A percentile compares a stretch with the other conserved stretches of the same genome.
phyloP scores from a whole-genome alignment of 768 basidiomycete genomes.

The Tubosaeta sp. region DNA sequence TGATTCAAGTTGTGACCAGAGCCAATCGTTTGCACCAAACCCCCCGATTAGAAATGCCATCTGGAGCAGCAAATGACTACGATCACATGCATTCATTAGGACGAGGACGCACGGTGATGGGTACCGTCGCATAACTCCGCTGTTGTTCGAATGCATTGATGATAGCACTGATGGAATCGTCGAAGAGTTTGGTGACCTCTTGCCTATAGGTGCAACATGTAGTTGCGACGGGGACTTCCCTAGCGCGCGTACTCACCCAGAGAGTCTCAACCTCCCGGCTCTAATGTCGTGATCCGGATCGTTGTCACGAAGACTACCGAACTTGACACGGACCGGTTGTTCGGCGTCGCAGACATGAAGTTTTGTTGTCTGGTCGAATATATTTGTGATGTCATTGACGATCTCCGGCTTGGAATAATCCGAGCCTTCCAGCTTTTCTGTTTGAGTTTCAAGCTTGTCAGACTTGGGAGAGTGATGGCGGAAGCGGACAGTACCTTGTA shows the following conservation, averaged over 20 bases:
- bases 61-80: not conserved
- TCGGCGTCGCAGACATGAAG: constrained; percentile 32
- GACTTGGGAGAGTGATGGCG: not conserved
- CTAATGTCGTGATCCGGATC: constrained; percentile 30
- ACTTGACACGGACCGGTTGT: constrained; percentile 34
- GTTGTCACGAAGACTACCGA: constrained; percentile 33
- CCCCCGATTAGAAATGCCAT: constrained; percentile 46
- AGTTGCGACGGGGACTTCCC: no score
- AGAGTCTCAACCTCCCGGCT: constrained; percentile 32
- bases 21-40: constrained; percentile 43
- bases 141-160: constrained; percentile 31
- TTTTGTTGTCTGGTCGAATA: constrained; percentile 36
- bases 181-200: constrained; percentile 38
- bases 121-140: constrained; percentile 12
- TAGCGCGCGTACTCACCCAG: constrained; percentile 18
- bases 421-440: constrained; percentile 27
- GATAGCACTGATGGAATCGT: constrained; percentile 35
- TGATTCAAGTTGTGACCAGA: constrained; percentile 37
- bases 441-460: no score
- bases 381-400: constrained; percentile 27
- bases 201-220: constrained; percentile 15
- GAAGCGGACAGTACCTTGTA: constrained; percentile 26
- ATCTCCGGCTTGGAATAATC: constrained; percentile 25
- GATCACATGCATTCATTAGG: not conserved
- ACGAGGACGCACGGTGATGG: constrained; percentile 27